Percentiles rank a stretch among this genome's conserved stretches.
Conservation (phyloP, 441 rosid species). For the Cnidoscolus chayamansa region DNA sequence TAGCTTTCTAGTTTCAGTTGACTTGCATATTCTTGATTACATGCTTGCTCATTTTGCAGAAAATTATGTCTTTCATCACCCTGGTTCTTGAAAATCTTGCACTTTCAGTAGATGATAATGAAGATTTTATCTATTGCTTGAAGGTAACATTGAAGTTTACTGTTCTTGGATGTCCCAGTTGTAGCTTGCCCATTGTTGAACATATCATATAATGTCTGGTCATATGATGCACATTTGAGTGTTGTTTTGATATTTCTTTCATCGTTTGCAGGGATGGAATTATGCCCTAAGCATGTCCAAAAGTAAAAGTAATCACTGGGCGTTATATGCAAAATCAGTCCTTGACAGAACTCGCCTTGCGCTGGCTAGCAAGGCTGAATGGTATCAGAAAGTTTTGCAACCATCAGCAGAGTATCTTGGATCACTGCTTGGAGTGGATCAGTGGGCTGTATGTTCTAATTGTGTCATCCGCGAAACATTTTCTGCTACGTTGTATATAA, state of each 20-base stretch:
- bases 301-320: conserved; percentile 66
- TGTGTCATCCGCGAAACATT: conserved; percentile 9
- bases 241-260: conserved; percentile 15
- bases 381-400: conserved; percentile 80
- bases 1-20: conserved; percentile 18
- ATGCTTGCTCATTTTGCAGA: conserved; percentile 47
- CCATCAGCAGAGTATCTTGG: conserved; percentile 98
- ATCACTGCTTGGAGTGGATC: conserved; percentile 78
- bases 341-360: conserved; percentile 96
- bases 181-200: neutral
- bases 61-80: conserved; percentile 74
- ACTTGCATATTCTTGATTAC: conserved; percentile 22
- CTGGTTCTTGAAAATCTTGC: conserved; percentile 94
- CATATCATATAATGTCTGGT: neutral
- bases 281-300: conserved; percentile 63
- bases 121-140: conserved; percentile 86
- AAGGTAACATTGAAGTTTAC: conserved; percentile 47
- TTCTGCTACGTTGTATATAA: conserved; percentile 16
- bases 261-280: conserved; percentile 73
- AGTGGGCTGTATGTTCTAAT: conserved; percentile 71
- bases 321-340: conserved; percentile 89
- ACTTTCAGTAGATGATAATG: conserved; percentile 89
- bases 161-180: conserved; percentile 9
- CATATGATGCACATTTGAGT: conserved; percentile 13
- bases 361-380: conserved; percentile 82